Percentiles rank a stretch among this genome's conserved stretches.
Conservation (phyloP, 371 early-diverging fungal species). For the Mortierella sp. region DNA sequence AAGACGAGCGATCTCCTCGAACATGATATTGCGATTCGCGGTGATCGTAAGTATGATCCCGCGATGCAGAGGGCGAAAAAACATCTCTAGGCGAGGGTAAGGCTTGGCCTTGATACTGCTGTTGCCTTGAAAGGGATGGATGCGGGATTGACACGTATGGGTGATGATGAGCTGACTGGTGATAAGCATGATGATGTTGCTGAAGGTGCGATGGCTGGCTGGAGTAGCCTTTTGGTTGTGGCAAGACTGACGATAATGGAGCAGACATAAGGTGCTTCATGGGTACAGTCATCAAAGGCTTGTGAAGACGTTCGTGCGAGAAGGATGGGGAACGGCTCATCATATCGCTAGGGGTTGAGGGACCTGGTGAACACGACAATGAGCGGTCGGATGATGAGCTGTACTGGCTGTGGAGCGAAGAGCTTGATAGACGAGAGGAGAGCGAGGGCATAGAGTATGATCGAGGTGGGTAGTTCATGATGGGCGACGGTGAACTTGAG, state of each 20-base stretch:
- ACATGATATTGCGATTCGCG: conserved; percentile 24
- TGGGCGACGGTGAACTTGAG: conserved; percentile 31
- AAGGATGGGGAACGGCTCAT: conserved; percentile 50
- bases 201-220: conserved; percentile 15
- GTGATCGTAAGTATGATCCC: conserved; percentile 32
- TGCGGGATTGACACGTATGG: conserved; percentile 31
- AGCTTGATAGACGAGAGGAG: conserved; percentile 45
- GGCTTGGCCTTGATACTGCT: conserved; percentile 34
- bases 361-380: conserved; percentile 45
- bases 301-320: conserved; percentile 30
- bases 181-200: conserved; percentile 19
- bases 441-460: conserved; percentile 33
- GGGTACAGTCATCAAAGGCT: conserved; percentile 16
- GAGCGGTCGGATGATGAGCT: conserved; percentile 47
- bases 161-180: conserved; percentile 19
- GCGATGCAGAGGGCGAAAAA: conserved; percentile 25
- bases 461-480: conserved; percentile 29
- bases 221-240: conserved; percentile 27
- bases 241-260: conserved; percentile 30
- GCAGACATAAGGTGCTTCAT: conserved; percentile 20
- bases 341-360: conserved; percentile 44
- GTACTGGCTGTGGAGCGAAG: conserved; percentile 51
- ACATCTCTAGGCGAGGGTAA: conserved; percentile 41
- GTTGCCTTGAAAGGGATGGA: conserved; percentile 16
- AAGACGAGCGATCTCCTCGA: conserved; percentile 26